Conservation (phyloP, 106 monocot species). For the Phalaenopsis equestris region DNA sequence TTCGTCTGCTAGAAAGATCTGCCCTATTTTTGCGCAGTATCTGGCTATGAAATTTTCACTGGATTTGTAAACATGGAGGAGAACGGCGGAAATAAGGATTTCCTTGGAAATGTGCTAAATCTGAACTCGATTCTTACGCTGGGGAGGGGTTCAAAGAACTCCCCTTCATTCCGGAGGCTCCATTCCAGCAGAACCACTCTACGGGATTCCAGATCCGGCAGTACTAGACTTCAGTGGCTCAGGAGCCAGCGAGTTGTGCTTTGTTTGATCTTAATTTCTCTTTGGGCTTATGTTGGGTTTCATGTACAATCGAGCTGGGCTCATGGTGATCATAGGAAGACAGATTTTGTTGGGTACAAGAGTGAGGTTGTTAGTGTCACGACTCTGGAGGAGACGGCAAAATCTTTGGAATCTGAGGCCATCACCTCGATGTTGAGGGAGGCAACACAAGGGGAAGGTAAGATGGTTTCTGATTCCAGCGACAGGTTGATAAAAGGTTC, state of each 20-base stretch:
- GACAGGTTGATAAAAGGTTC: conserved; percentile 15
- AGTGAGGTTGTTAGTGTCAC: conserved; percentile 14
- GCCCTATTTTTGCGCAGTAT: not conserved
- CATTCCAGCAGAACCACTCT: conserved; percentile 39
- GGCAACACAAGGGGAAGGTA: conserved; percentile 7
- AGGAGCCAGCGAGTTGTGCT: conserved; percentile 51
- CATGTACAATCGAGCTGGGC: conserved; percentile 77
- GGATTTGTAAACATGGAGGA: conserved; percentile 44
- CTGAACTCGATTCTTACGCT: conserved; percentile 22
- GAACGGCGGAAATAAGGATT: conserved; percentile 20
- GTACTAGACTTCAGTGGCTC: conserved; percentile 31
- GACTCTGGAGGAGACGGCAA: conserved; percentile 13
- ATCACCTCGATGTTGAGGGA: conserved; percentile 13
- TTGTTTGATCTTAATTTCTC: conserved; percentile 49
- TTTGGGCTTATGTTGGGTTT: conserved; percentile 80
- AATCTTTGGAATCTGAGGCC: conserved; percentile 2
- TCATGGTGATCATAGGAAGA: conserved; percentile 45
- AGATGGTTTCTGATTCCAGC: conserved; percentile 8
- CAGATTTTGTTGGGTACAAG: conserved; percentile 43
- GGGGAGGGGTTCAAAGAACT: conserved; percentile 36
- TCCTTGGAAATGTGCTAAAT: conserved; percentile 22
- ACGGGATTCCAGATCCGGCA: conserved; percentile 32
- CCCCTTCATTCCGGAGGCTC: conserved; percentile 43
- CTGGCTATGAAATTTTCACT: not conserved
- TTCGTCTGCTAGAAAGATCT: not conserved